Evolutionary conservation across 1,284 basidiomycete species (phyloP), one percentile per base, ranked within the genome.

Genomic region (Ustilago bromivora): DNA sequence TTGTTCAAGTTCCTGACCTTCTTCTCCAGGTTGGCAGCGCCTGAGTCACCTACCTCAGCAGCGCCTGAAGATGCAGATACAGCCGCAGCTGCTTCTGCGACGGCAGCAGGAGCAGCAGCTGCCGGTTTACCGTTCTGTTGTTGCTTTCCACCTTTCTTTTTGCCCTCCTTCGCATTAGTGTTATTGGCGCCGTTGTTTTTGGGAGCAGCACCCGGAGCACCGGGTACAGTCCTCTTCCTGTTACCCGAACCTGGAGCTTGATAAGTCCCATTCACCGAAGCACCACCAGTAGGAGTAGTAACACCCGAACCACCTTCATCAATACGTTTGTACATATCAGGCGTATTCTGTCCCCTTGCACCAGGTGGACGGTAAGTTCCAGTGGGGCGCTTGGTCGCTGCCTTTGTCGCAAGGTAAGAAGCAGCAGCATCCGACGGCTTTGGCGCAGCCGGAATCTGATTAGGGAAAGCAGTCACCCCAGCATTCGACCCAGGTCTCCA

Each of bases 291-390:
- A 19, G 73, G 78, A 32, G 72, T 64, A 15, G 67, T 76, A 15
- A 70, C 72, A 15, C 72, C 80, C 0, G 71, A 72, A 7, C 78
- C 72, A 41, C 92, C 92, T 80, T 94, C 93, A 74, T 96, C 95
- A 83, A 95, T 93, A 15, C 94, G 90, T 86, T 92, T 94, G 88
- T 92, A 98, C 43, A 93, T 92, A 12, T 91, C 89, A 0, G 95
- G 94, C 0, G 94, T 94, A 43, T 91, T 90, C 1, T 92, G 89
- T 0, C 96, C 96, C 3, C 96, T 90, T 1, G 96, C 95, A 34
- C 95, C 85, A 6, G 85, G 85, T 32, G 86, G 83, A 35, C 80
- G 65, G 58, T 76, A 87, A 71, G 82, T 72, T 80, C 88, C 85
- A 17, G 86, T 84, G 3, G 86, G 82, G 68, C 88, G 67, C 67